Evolutionary conservation across 2,329 filamentous ascomycete genomes (phyloP).

Genomic region (Penicillium rolfsii): DNA sequence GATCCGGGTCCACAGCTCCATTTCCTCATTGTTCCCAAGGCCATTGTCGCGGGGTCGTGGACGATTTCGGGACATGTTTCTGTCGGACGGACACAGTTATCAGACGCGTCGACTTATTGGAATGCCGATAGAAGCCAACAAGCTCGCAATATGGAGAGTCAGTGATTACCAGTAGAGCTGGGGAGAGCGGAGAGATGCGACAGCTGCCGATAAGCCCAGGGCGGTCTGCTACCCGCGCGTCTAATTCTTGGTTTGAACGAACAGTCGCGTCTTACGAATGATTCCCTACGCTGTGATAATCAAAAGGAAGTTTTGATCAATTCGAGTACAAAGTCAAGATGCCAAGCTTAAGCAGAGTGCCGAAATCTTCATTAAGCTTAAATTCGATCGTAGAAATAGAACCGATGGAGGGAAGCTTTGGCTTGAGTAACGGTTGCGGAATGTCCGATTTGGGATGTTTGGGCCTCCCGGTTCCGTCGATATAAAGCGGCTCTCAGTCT

Average conservation of each 20-base stretch:
- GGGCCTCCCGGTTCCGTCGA: not conserved
- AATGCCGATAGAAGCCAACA: not conserved
- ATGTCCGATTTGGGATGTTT: not conserved
- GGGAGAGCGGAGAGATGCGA: conserved; percentile 8
- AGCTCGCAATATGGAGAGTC: not conserved
- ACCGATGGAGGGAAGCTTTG: not conserved
- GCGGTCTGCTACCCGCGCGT: conserved; percentile 23
- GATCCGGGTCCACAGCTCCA: conserved; percentile 51
- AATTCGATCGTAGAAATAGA: not conserved
- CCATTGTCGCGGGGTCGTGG: conserved; percentile 48
- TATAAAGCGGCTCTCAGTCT: not conserved
- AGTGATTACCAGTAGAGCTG: not conserved
- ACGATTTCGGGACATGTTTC: conserved; percentile 48
- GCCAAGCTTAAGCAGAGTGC: not conserved
- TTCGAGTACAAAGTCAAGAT: not conserved
- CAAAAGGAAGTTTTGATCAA: not conserved
- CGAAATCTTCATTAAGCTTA: not conserved
- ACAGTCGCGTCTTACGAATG: not conserved
- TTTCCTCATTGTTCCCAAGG: conserved; percentile 49
- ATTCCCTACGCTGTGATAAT: not conserved
- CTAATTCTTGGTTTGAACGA: conserved; percentile 8
- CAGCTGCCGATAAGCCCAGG: conserved; percentile 17
- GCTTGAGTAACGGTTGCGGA: conserved; percentile 2
- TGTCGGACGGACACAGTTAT: not conserved
- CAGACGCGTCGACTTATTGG: not conserved